Conservation (phyloP, 192 early-diverging fungal genomes). For the Pilaira anomala region DNA sequence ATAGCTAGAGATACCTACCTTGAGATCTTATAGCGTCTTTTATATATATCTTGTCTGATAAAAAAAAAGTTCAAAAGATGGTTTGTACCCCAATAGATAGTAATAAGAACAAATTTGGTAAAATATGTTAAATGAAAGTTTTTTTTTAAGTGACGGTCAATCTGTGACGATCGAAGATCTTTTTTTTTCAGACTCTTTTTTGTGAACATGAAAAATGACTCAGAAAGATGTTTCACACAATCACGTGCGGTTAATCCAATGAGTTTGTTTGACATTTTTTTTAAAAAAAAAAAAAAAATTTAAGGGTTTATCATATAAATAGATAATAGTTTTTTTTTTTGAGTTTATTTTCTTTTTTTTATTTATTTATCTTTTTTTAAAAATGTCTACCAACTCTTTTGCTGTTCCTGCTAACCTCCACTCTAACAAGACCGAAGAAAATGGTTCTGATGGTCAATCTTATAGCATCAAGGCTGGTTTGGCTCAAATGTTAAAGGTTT, state of each 20-base stretch:
- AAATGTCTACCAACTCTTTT: slow-evolving; percentile 38
- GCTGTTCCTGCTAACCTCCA: slow-evolving; percentile 48
- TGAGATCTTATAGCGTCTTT: no score
- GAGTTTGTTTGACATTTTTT: background rate
- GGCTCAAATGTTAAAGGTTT: slow-evolving; percentile 96
- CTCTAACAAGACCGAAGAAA: slow-evolving; percentile 25
- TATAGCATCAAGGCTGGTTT: slow-evolving; percentile 94
- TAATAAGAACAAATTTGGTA: no score
- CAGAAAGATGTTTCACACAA: slow-evolving; percentile 24
- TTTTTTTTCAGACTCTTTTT: background rate
- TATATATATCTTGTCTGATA: no score
- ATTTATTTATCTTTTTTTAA: background rate
- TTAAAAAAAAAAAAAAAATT: slow-evolving; percentile 2
- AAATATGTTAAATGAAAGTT: no score
- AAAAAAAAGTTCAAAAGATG: no score
- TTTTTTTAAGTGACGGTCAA: no score
- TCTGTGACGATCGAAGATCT: no score
- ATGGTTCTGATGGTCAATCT: slow-evolving; percentile 38
- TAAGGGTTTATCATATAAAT: slow-evolving; percentile 13
- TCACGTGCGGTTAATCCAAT: slow-evolving; percentile 13
- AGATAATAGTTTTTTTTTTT: background rate
- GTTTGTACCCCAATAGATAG: no score
- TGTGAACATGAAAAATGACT: slow-evolving; percentile 11
- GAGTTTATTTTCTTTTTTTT: slow-evolving; percentile 11
- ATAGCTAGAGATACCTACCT: no score